These are phyloP conservation scores for Platismatia glauca DNA, from an alignment of 495 filamentous ascomycete species.

Conservation along the genomic window DNA sequence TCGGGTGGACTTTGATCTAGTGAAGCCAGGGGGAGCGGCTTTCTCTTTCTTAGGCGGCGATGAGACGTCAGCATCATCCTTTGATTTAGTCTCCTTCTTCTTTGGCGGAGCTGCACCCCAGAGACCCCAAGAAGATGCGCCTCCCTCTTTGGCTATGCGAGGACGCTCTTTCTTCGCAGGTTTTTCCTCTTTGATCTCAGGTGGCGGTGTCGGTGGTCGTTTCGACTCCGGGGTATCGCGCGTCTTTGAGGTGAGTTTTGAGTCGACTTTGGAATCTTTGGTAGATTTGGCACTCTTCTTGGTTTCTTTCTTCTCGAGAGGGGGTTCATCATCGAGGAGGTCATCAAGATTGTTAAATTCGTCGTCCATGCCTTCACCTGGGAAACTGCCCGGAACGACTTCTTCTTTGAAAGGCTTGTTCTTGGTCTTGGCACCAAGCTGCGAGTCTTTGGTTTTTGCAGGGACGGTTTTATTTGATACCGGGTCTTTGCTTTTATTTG, in stretches of 20 bases:
- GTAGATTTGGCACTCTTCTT: conserved; percentile 29
- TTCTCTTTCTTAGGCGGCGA: conserved; percentile 25
- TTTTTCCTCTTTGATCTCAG: conserved; percentile 39
- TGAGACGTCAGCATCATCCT: conserved; percentile 27
- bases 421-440: conserved; percentile 22
- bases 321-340: conserved; percentile 24
- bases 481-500: conserved; percentile 23
- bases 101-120: conserved; percentile 46
- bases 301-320: conserved; percentile 25
- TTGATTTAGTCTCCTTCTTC: conserved; percentile 36
- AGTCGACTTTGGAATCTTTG: too few species aligned
- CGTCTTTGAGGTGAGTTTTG: conserved; percentile 19
- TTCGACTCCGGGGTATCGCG: conserved; percentile 24
- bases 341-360: conserved; percentile 21
- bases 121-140: conserved; percentile 48
- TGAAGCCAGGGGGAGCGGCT: conserved; percentile 29
- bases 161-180: conserved; percentile 51
- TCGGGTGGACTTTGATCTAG: conserved; percentile 43
- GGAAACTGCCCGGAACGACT: conserved; percentile 38
- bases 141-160: conserved; percentile 42
- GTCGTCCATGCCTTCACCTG: conserved; percentile 25
- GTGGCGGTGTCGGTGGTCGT: conserved; percentile 46
- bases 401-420: conserved; percentile 32
- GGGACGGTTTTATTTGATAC: conserved; percentile 14
- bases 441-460: conserved; percentile 23